Conservation (phyloP, 176 grass and related monocot genomes). For the Panicum miliaceum region DNA sequence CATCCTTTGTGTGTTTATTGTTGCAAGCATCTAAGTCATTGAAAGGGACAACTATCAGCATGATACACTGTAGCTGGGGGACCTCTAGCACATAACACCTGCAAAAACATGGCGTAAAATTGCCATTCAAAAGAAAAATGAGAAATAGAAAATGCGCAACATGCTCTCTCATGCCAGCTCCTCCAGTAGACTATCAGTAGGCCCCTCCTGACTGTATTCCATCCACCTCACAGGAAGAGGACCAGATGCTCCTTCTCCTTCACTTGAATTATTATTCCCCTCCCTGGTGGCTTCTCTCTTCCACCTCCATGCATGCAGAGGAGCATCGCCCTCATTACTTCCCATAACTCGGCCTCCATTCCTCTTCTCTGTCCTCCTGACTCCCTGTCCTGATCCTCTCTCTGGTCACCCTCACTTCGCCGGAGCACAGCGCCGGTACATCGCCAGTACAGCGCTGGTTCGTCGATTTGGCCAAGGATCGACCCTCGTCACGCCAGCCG, state of each 20-base stretch:
- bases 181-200: slow-evolving; percentile 25
- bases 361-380: slow-evolving; percentile 26
- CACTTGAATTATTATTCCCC: slow-evolving; percentile 9
- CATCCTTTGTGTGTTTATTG: background rate
- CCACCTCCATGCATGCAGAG: slow-evolving; percentile 59
- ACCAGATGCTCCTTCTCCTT: background rate
- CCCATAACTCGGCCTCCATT: slow-evolving; percentile 39
- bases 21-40: background rate
- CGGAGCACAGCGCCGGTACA: background rate
- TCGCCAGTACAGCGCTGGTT: slow-evolving; percentile 23
- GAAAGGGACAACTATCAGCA: background rate
- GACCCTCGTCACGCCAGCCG: slow-evolving; percentile 38
- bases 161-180: slow-evolving; percentile 46
- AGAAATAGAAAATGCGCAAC: slow-evolving; percentile 17
- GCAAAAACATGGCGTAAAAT: background rate
- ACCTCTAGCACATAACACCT: slow-evolving; percentile 25
- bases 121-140: background rate
- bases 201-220: slow-evolving; percentile 23
- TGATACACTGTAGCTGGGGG: slow-evolving; percentile 1
- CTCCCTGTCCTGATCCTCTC: background rate
- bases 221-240: slow-evolving; percentile 20
- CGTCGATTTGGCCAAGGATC: background rate
- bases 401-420: slow-evolving; percentile 17
- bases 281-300: background rate
- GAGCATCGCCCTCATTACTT: slow-evolving; percentile 51